phyloP scores from a whole-genome alignment of 2,329 filamentous ascomycete species.

The Albifimbria verrucaria region DNA sequence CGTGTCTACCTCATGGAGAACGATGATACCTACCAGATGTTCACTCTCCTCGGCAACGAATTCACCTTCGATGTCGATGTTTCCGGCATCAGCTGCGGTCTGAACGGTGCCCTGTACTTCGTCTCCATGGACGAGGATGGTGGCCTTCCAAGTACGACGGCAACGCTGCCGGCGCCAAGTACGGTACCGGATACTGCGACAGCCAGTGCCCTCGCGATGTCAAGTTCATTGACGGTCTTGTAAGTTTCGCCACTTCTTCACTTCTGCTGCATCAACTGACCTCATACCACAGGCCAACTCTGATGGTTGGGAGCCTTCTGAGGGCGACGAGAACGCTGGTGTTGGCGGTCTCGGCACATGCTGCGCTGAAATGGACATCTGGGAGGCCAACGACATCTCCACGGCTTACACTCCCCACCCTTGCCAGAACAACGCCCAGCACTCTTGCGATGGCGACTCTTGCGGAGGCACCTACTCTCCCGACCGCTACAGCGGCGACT shows the following conservation, averaged over 20 bases:
- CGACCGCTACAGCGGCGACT: constrained; percentile 58
- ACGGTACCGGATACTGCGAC: constrained; percentile 56
- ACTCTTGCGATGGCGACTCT: constrained; percentile 45
- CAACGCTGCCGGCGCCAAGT: constrained; percentile 54
- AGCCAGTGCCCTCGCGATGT: constrained; percentile 51
- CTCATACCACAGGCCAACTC: constrained; percentile 46
- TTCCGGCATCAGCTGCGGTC: constrained; percentile 63
- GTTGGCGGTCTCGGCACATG: constrained; percentile 51
- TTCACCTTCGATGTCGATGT: constrained; percentile 73
- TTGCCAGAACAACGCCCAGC: constrained; percentile 49
- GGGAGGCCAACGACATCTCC: constrained; percentile 64
- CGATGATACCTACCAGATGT: constrained; percentile 61
- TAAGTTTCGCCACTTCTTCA: constrained; percentile 16
- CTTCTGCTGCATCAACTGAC: constrained; percentile 2
- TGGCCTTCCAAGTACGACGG: constrained; percentile 44
- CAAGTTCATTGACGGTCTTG: constrained; percentile 55
- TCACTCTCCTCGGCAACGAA: constrained; percentile 64
- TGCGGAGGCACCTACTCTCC: constrained; percentile 52
- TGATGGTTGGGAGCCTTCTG: constrained; percentile 48
- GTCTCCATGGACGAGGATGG: constrained; percentile 59
- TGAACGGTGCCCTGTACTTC: constrained; percentile 71
- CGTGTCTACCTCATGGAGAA: constrained; percentile 63
- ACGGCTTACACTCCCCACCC: constrained; percentile 65
- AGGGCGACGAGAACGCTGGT: constrained; percentile 52
- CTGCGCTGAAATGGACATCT: constrained; percentile 63